A percentile compares a stretch with the other conserved stretches of the same genome.
Conservation (phyloP, 192 early-diverging fungal genomes). For the Podila epigama region DNA sequence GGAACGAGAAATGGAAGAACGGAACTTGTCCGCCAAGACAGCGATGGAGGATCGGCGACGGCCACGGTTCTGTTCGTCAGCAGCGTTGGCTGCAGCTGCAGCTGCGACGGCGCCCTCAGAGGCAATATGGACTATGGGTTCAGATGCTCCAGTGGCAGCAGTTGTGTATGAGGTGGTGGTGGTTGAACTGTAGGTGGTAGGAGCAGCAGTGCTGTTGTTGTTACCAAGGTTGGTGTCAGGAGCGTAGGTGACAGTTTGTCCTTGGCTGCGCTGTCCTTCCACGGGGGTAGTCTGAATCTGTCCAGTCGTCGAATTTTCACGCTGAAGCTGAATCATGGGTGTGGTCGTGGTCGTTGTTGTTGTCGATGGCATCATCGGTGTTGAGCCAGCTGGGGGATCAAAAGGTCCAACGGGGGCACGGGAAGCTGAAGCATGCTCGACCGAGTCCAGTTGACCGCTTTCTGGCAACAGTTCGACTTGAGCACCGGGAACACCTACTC, state of each 20-base stretch:
- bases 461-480: background rate
- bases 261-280: background rate
- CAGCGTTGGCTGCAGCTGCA: slow-evolving; percentile 2
- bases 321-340: background rate
- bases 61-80: background rate
- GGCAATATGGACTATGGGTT: slow-evolving; percentile 7
- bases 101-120: slow-evolving; percentile 3
- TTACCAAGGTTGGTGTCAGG: background rate
- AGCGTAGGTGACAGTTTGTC: background rate
- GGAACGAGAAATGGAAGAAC: slow-evolving; percentile 2
- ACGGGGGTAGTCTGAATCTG: background rate
- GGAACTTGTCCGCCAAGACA: slow-evolving; percentile 10
- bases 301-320: background rate
- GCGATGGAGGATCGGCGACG: slow-evolving; percentile 21
- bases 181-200: background rate
- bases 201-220: background rate
- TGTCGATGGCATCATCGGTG: background rate
- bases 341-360: too few species aligned
- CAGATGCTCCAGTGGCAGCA: background rate
- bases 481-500: slow-evolving; percentile 11
- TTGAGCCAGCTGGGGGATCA: background rate
- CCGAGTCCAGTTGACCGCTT: slow-evolving; percentile 2
- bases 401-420: slow-evolving; percentile 10
- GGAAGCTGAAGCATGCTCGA: background rate
- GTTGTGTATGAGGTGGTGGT: background rate